Evolutionary conservation across 2,329 filamentous ascomycete species (phyloP), one percentile per base, ranked within the genome.

Genomic region (Cucurbitaria berberidis): DNA sequence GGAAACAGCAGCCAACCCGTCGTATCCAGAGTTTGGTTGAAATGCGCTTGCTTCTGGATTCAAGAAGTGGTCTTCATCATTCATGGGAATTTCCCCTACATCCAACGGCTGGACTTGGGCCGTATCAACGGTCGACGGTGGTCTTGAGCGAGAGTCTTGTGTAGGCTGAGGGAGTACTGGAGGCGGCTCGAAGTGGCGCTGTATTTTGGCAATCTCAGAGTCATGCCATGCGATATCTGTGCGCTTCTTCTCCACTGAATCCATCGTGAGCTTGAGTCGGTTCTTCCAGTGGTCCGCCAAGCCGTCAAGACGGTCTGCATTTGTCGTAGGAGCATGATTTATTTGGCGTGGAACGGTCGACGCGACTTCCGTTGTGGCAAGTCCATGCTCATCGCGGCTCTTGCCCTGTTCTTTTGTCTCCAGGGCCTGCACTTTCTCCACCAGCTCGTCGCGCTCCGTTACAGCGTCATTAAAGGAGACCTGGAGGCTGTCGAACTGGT

Each of bases 381-480:
- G 2, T 34, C 13, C 8, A 16, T 6, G 30, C 13, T n/a, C 4
- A 4, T 13, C 30, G 16, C 4, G 3, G 6, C 13, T 15, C 13
- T 16, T 16, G 15, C 3, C 30, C 15, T 34, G 10, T 34, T 16
- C 13, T 27, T 27, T 10, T 30, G 29, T 15, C 30, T 34, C 15
- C 8, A 34, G 8, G 5, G 3, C 30, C 13, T 34, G 11, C 3
- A 34, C 13, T 13, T 16, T 34, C 30, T 34, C 15, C 30, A n/a
- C 2, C 5, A 34, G 30, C 19, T 43, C 39, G 32, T 53, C 39
- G 11, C 50, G 50, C n/a, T 43, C 50, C 13, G 21, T 19, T 24
- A 18, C 18, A 3, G 13, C 30, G 11, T 53, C 44, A 11, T 44
- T 44, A 30, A 36, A 35, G 13, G 40, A 16, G 30, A 38, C 29